Evolutionary conservation across 192 early-diverging fungal species (phyloP).

Genomic region (Obelidium mucronatum): DNA sequence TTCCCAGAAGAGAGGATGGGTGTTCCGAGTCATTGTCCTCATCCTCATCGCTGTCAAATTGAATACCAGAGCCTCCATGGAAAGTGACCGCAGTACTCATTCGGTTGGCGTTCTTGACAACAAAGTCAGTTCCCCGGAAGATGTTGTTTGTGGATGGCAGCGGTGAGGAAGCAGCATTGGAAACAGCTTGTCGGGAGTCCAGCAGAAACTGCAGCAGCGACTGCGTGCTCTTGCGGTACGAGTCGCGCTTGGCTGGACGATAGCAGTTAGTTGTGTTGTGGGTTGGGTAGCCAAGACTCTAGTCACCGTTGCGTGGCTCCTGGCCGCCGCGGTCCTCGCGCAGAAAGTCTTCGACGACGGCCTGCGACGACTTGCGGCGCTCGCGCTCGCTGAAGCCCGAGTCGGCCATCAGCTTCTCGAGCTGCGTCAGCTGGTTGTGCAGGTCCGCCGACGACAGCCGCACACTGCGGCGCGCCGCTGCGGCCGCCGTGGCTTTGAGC

Average conservation of each 20-base stretch:
- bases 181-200: constrained; percentile 10
- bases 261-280: too few relatives aligned
- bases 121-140: constrained; percentile 19
- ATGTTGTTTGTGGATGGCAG: neutral
- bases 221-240: constrained; percentile 18
- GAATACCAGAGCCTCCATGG: constrained; percentile 6
- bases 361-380: neutral
- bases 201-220: constrained; percentile 30
- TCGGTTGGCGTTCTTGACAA: constrained; percentile 18
- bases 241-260: constrained; percentile 24
- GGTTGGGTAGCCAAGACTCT: too few relatives aligned
- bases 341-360: constrained; percentile 8
- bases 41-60: neutral
- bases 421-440: neutral
- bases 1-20: neutral
- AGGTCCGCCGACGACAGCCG: constrained; percentile 19
- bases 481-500: neutral
- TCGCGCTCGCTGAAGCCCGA: neutral
- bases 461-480: neutral
- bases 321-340: neutral
- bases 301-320: too few relatives aligned
- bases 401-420: constrained; percentile 21
- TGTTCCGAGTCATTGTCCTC: neutral
- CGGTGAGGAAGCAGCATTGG: constrained; percentile 12
- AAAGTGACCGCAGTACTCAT: constrained; percentile 28